Evolutionary conservation across 352 stramenopile species (phyloP).

Genomic region (Blastocystis sp.): DNA sequence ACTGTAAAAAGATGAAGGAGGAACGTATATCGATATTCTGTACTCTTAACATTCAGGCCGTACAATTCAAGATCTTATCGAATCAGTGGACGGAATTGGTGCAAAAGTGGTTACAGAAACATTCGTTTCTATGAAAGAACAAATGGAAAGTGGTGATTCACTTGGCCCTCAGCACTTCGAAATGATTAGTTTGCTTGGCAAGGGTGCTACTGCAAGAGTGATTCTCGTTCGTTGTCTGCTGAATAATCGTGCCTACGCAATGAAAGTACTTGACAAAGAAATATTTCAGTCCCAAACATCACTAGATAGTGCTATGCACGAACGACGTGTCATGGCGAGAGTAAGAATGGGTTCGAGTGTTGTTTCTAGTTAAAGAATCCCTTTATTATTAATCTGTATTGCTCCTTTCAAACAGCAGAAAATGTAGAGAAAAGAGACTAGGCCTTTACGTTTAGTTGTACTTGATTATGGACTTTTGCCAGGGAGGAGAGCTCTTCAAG

Average conservation of each 20-base stretch:
- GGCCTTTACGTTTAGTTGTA: slow-evolving; percentile 77
- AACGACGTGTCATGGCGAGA: slow-evolving; percentile 87
- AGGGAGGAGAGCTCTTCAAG: slow-evolving; percentile 92
- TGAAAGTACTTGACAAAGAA: slow-evolving; percentile 89
- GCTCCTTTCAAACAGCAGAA: slow-evolving; percentile 89
- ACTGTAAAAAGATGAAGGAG: not conserved
- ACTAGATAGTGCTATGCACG: slow-evolving; percentile 90
- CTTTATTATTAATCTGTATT: slow-evolving; percentile 78
- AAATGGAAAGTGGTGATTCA: not conserved
- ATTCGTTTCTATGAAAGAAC: not conserved
- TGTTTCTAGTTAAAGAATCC: slow-evolving; percentile 81
- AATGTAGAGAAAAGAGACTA: slow-evolving; percentile 73
- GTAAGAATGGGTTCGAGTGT: slow-evolving; percentile 93
- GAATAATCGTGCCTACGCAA: slow-evolving; percentile 80
- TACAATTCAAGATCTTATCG: slow-evolving; percentile 34
- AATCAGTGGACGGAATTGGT: not conserved
- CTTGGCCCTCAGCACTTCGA: slow-evolving; percentile 83
- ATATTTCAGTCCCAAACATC: slow-evolving; percentile 88
- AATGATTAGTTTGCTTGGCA: slow-evolving; percentile 88
- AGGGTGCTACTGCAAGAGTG: slow-evolving; percentile 90
- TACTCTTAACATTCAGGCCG: not conserved
- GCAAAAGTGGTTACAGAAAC: not conserved
- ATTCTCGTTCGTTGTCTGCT: slow-evolving; percentile 88
- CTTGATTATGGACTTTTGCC: slow-evolving; percentile 96
- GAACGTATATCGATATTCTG: not conserved